Evolutionary conservation across 2,329 filamentous ascomycete species (phyloP).

Genomic region (Aspergillus aculeatinus): DNA sequence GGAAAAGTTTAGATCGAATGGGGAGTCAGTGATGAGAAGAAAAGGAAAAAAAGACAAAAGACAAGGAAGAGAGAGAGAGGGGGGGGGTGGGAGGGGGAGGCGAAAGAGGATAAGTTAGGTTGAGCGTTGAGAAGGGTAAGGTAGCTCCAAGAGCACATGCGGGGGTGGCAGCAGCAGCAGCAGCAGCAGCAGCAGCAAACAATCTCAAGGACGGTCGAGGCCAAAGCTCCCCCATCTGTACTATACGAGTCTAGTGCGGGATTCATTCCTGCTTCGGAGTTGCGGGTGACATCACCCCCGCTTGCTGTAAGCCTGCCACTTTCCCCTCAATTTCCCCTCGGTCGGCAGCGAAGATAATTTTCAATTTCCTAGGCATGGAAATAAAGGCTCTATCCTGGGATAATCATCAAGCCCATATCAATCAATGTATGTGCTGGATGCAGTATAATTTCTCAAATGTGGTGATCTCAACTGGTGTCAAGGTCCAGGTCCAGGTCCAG

Average conservation of each 20-base stretch:
- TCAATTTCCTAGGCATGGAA: too few species aligned
- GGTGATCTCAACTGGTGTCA: too few species aligned
- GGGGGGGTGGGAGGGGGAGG: background rate
- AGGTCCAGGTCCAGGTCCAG: background rate
- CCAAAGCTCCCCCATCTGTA: conserved; percentile 4
- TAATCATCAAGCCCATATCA: too few species aligned
- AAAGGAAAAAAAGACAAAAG: background rate
- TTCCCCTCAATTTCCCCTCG: background rate
- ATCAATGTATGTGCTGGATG: too few species aligned
- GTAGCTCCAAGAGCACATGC: conserved; percentile 4
- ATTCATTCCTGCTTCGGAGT: background rate
- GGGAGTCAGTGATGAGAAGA: background rate
- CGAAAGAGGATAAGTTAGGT: background rate
- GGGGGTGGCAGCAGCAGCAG: background rate
- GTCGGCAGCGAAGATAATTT: background rate
- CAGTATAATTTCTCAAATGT: too few species aligned
- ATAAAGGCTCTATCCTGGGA: too few species aligned
- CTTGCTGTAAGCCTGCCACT: background rate
- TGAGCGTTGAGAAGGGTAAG: conserved; percentile 2
- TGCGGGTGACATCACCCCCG: conserved; percentile 16
- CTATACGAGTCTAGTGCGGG: background rate
- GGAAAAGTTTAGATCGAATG: background rate
- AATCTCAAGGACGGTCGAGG: conserved; percentile 5
- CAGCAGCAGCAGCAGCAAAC: background rate
- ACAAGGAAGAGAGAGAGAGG: conserved; percentile 7